Base-by-base conservation (phyloP, 2,329 filamentous ascomycete genomes). In the Exophiala lecanii-corni region DNA sequence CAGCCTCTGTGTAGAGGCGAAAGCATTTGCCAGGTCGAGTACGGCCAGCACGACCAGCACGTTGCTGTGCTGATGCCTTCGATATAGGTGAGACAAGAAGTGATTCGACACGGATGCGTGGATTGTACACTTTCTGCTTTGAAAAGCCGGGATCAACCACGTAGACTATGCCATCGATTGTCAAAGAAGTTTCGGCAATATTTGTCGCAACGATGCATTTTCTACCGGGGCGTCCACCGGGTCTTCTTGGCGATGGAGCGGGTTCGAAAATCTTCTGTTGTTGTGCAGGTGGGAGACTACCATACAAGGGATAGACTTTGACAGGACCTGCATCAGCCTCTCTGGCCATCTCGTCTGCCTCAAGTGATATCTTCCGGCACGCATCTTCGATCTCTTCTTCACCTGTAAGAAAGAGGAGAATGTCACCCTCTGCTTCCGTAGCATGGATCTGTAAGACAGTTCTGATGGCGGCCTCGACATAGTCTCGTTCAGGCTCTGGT, bases 61-160 rank as follows among this genome's bases (percentile, higher is more conserved):
- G 79, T 69, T 98, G 92, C 64, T 96, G 88, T 7, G 94, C 92
- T 1, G 92, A 97, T 17, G 92, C 92, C 66, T 96, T 97, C 46
- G 89, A 97, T 56, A 98, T 97, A 16, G 92, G 89, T 2, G 92
- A 96, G 4, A 98, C 91, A n/a, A 98, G 75, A 5, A 98, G 76
- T 1, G 92, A 97, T 68, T 98, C 92, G 53, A 98, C 89, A 65
- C 92, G 82, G 57, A 95, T 94, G 49, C 92, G 82, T 16, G 92
- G 91, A 66, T 98, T 97, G 74, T 97, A 98, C 51, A 97, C 92
- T 69, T 97, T 98, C 61, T 98, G 92, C 72, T 98, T 98, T 71
- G 89, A 95, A 72, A 98, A 98, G 25, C 92, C 92, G 2, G 92
- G 91, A 60, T 98, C 92, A n/a, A 98, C 91, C 23, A 98, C 92